Conservation (phyloP, 768 basidiomycete species). For the Saitozyma podzolica region DNA sequence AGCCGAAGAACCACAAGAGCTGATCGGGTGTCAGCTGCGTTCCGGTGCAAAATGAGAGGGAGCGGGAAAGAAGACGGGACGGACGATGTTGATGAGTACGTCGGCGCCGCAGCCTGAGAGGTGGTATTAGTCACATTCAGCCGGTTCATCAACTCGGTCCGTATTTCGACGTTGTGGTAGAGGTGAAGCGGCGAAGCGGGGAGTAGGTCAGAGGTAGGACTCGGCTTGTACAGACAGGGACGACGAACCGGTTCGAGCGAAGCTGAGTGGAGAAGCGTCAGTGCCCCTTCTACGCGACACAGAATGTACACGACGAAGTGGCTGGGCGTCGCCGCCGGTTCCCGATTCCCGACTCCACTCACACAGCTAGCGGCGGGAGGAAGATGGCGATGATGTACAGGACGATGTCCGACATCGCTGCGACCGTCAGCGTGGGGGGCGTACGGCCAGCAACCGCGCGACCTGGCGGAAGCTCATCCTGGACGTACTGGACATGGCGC, state of each 20-base stretch:
- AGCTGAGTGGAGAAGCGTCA: neutral
- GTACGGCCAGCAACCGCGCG: too few species aligned
- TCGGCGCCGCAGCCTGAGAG: constrained; percentile 10
- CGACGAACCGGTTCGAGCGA: constrained; percentile 4
- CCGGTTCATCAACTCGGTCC: neutral
- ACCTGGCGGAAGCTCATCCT: too few species aligned
- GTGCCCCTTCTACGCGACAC: neutral
- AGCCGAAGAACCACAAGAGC: constrained; percentile 56
- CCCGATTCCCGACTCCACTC: constrained; percentile 5
- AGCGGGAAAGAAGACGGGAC: constrained; percentile 14
- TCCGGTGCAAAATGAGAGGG: too few species aligned
- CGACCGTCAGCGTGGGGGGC: neutral
- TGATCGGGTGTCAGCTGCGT: neutral
- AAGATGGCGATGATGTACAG: constrained; percentile 53
- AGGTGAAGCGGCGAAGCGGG: neutral
- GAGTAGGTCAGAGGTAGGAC: too few species aligned
- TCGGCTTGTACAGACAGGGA: too few species aligned
- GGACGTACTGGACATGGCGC: too few species aligned
- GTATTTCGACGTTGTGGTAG: neutral
- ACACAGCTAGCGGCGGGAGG: constrained; percentile 47
- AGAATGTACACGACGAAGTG: neutral
- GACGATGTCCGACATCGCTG: constrained; percentile 51
- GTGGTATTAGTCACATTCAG: too few species aligned
- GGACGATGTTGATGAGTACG: constrained; percentile 19
- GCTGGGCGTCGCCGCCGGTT: too few species aligned